These are phyloP conservation scores for Peronospora farinosa DNA, from an alignment of 352 stramenopile genomes.

Conservation along the genomic window DNA sequence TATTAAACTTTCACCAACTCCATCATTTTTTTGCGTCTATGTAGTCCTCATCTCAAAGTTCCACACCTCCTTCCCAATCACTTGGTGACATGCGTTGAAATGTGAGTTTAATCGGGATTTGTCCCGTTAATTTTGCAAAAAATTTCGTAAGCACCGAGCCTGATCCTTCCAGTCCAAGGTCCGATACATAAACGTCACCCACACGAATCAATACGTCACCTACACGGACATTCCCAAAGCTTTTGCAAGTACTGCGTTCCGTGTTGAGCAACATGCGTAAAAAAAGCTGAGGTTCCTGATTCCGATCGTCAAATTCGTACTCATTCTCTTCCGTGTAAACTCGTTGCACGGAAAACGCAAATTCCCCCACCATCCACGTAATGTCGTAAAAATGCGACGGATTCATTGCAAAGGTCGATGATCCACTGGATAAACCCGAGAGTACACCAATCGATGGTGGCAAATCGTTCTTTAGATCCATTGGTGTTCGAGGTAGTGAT, in stretches of 20 bases:
- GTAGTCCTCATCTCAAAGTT: too few species aligned
- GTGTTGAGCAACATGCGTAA: slow-evolving; percentile 73
- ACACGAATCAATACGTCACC: slow-evolving; percentile 64
- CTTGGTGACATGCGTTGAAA: slow-evolving; percentile 62
- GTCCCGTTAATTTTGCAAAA: slow-evolving; percentile 48
- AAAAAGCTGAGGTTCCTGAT: slow-evolving; percentile 39
- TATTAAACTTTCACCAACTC: too few species aligned
- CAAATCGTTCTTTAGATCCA: slow-evolving; percentile 50
- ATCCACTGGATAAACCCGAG: slow-evolving; percentile 49
- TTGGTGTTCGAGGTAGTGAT: slow-evolving; percentile 35
- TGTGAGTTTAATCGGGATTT: slow-evolving; percentile 54
- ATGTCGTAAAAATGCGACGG: slow-evolving; percentile 53
- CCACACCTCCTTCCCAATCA: slow-evolving; percentile 69
- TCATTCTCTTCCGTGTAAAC: slow-evolving; percentile 51
- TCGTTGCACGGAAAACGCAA: slow-evolving; percentile 68
- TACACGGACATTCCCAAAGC: slow-evolving; percentile 52
- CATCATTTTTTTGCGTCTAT: too few species aligned
- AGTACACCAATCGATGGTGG: slow-evolving; percentile 56
- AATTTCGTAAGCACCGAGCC: slow-evolving; percentile 57
- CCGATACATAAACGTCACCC: slow-evolving; percentile 47
- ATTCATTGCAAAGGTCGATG: slow-evolving; percentile 54
- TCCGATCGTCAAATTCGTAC: slow-evolving; percentile 36
- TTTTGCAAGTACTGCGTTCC: slow-evolving; percentile 58
- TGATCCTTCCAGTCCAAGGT: slow-evolving; percentile 53
- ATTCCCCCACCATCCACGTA: slow-evolving; percentile 54